Evolutionary conservation across 1,284 basidiomycete species (phyloP).

Genomic region (Cutaneotrichosporon spelunceum): DNA sequence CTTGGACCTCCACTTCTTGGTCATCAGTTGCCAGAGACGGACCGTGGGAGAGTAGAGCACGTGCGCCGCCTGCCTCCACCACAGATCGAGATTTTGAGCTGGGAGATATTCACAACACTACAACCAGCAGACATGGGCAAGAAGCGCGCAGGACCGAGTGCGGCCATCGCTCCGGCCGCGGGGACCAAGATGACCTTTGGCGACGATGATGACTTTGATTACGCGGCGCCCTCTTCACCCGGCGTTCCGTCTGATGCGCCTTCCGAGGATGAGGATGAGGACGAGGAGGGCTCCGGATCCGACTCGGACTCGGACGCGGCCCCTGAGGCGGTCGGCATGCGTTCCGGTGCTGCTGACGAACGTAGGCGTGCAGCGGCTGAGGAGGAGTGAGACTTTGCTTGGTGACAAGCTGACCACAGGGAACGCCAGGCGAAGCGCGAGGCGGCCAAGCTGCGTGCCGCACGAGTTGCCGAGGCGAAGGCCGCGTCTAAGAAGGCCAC

Average conservation of each 20-base stretch:
- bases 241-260: not conserved
- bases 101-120: too few species aligned
- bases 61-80: constrained; percentile 9
- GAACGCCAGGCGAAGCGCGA: constrained; percentile 10
- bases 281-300: constrained; percentile 28
- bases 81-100: constrained; percentile 3
- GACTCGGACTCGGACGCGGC: constrained; percentile 38
- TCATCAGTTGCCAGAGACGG: not conserved
- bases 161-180: constrained; percentile 24
- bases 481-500: constrained; percentile 14
- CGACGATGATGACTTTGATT: constrained; percentile 16
- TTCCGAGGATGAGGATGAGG: constrained; percentile 22
- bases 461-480: constrained; percentile 29
- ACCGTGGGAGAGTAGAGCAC: constrained; percentile 1
- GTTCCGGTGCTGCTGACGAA: constrained; percentile 18
- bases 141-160: constrained; percentile 17
- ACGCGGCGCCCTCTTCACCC: not conserved
- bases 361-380: constrained; percentile 11
- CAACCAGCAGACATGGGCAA: constrained; percentile 19
- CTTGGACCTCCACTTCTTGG: constrained; percentile 12
- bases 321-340: constrained; percentile 39
- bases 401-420: constrained; percentile 4
- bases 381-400: constrained; percentile 26
- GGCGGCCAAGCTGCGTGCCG: constrained; percentile 26
- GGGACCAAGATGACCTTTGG: constrained; percentile 38